Evolutionary conservation across 202 grass and related monocot genomes (phyloP).

Genomic region (Elaeis oleifera): DNA sequence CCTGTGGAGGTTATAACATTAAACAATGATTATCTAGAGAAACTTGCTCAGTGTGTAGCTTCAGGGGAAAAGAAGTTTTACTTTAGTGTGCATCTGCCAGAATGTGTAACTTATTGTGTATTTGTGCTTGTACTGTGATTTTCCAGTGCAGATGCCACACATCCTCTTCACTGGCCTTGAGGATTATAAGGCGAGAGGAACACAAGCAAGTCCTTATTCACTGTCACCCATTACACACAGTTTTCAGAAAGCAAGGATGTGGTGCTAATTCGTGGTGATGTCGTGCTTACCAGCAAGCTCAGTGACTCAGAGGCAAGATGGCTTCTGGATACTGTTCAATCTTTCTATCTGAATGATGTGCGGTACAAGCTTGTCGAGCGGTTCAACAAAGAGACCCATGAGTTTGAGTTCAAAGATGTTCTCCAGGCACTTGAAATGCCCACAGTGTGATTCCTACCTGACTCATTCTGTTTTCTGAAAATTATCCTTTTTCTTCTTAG

Average conservation of each 20-base stretch:
- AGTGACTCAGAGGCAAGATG: conserved; percentile 65
- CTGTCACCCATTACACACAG: conserved; percentile 68
- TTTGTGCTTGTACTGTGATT: conserved; percentile 10
- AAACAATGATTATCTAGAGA: no score
- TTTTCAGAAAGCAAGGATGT: conserved; percentile 71
- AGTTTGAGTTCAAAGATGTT: conserved; percentile 86
- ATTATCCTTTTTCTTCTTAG: not conserved
- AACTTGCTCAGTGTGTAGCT: no score
- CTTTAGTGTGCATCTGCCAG: no score
- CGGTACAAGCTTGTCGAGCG: conserved; percentile 72
- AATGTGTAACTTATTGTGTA: not conserved
- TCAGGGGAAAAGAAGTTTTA: no score
- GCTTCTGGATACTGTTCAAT: conserved; percentile 73
- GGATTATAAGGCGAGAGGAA: conserved; percentile 96
- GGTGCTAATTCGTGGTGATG: conserved; percentile 73
- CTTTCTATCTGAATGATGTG: conserved; percentile 79
- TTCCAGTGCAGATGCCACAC: conserved; percentile 71
- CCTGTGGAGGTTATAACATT: no score
- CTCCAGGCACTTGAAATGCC: conserved; percentile 84
- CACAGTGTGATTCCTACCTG: conserved; percentile 36
- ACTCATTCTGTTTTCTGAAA: not conserved
- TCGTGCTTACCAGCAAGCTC: conserved; percentile 88
- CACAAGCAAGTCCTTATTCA: conserved; percentile 88
- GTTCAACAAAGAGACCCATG: conserved; percentile 78
- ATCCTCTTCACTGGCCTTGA: conserved; percentile 92